Evolutionary conservation across 2,329 filamentous ascomycete species (phyloP).

Genomic region (Scedosporium apiospermum): DNA sequence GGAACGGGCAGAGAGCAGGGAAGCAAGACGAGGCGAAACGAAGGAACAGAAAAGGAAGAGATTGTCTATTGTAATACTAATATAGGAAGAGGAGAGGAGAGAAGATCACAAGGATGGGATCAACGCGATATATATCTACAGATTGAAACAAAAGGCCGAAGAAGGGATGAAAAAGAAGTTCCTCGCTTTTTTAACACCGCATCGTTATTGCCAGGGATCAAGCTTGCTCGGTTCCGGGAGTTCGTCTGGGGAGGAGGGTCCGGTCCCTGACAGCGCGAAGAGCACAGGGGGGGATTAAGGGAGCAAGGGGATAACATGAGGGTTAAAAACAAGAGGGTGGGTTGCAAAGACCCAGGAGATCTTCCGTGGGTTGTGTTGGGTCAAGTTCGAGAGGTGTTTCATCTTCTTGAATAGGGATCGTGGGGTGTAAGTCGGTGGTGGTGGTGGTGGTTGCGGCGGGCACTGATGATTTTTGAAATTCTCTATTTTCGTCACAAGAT

Average conservation of each 20-base stretch:
- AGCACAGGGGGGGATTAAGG: not conserved
- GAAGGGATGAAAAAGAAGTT: constrained; percentile 1
- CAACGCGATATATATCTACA: not conserved
- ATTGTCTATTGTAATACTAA: too few relatives aligned
- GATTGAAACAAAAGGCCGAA: not conserved
- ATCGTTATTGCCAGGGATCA: not conserved
- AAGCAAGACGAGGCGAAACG: not conserved
- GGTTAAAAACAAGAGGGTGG: not conserved
- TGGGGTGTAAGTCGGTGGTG: not conserved
- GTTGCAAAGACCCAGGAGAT: not conserved
- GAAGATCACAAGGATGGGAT: not conserved
- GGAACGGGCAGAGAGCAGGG: not conserved
- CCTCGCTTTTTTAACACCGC: not conserved
- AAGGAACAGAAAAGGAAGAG: not conserved
- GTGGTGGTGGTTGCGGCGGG: not conserved
- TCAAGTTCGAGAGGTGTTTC: constrained; percentile 6
- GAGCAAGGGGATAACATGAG: not conserved
- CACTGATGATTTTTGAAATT: not conserved
- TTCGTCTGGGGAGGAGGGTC: not conserved
- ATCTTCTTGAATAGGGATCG: not conserved
- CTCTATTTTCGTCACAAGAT: too few relatives aligned
- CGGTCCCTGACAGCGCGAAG: not conserved
- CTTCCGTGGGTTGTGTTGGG: not conserved
- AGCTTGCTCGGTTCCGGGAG: not conserved
- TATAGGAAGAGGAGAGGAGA: not conserved